Evolutionary conservation across 495 filamentous ascomycete genomes (phyloP).

Genomic region (Neurospora sp.): DNA sequence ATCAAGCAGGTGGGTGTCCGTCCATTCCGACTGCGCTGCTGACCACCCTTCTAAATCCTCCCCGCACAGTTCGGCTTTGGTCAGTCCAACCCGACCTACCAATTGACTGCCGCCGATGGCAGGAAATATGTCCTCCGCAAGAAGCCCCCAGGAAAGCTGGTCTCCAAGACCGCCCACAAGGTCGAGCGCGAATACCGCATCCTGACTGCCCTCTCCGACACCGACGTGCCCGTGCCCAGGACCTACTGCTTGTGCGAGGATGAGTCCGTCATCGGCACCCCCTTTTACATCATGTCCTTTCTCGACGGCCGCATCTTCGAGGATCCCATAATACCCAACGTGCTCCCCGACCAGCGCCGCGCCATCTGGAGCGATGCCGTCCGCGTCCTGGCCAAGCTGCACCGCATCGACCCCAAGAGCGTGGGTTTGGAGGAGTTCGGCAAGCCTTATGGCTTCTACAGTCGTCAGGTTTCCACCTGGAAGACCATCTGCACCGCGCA

Average conservation of each 20-base stretch:
- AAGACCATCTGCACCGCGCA: slow-evolving; percentile 67
- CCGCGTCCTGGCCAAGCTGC: slow-evolving; percentile 74
- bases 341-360: slow-evolving; percentile 55
- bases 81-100: slow-evolving; percentile 95
- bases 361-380: slow-evolving; percentile 83
- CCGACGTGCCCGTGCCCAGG: slow-evolving; percentile 78
- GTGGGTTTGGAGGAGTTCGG: slow-evolving; percentile 66
- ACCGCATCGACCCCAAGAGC: slow-evolving; percentile 55
- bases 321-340: slow-evolving; percentile 71
- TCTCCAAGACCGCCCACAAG: slow-evolving; percentile 88
- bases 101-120: slow-evolving; percentile 59
- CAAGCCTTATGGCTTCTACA: slow-evolving; percentile 68
- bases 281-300: slow-evolving; percentile 96
- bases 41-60: not conserved
- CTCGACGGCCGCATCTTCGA: slow-evolving; percentile 86
- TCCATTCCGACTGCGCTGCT: not conserved
- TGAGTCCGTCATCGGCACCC: slow-evolving; percentile 63
- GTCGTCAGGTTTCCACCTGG: slow-evolving; percentile 77
- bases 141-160: slow-evolving; percentile 85
- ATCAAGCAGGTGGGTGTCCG: slow-evolving; percentile 67
- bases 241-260: slow-evolving; percentile 84
- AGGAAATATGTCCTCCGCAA: slow-evolving; percentile 78
- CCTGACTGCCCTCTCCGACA: slow-evolving; percentile 68
- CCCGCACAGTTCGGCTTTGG: slow-evolving; percentile 76
- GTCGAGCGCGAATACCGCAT: slow-evolving; percentile 93